Base-by-base conservation (phyloP, 768 basidiomycete species). In the Filobasidium floriforme region DNA sequence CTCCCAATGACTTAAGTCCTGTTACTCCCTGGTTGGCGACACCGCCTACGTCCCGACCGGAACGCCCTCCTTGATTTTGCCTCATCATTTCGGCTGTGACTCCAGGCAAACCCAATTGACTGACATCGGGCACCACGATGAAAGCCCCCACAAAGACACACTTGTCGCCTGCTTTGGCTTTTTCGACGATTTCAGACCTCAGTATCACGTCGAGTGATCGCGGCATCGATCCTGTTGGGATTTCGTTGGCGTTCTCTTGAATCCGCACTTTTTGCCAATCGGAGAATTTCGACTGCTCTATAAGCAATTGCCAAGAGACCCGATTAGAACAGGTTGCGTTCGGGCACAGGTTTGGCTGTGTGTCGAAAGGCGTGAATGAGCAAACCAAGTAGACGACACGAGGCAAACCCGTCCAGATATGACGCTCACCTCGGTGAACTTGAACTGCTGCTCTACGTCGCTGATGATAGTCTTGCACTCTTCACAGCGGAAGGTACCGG, bases 231-330 rank as follows among this genome's bases (percentile, higher is more conserved):
- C 96, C 96, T 0, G 94, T 98, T 0, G 96, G 96, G 65, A 99
- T 98, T 80, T 98, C 96, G 29, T 93, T 96, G 11, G 94, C 88
- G 73, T 97, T 98, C 81, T 99, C 96, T 75, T 99, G 96, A 54
- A 99, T 97, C 52, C 96, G 87, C 59, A 98, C 92, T 79, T 97
- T 97, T 79, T 99, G 96, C 96, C 96, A 98, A 76, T 99, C 96
- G 0, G 91, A 90, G 76, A 99, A 99, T 77, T 91, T 93, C 32
- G 90, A 93, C 62, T 88, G 87, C 76, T 98, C 94, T 66, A 98
- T 91, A 75, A 93, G 90, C 49, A 99, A 85, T 74, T 92, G 87
- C 93, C 93, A 99, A 40, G 85, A 88, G 19, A 81, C 79, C 37
- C 92, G 85, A 78, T 98, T 98, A 37, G 89, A 88, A 73, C 96